phyloP scores from a whole-genome alignment of 2,329 filamentous ascomycete genomes.

The Exophiala oligosperma region DNA sequence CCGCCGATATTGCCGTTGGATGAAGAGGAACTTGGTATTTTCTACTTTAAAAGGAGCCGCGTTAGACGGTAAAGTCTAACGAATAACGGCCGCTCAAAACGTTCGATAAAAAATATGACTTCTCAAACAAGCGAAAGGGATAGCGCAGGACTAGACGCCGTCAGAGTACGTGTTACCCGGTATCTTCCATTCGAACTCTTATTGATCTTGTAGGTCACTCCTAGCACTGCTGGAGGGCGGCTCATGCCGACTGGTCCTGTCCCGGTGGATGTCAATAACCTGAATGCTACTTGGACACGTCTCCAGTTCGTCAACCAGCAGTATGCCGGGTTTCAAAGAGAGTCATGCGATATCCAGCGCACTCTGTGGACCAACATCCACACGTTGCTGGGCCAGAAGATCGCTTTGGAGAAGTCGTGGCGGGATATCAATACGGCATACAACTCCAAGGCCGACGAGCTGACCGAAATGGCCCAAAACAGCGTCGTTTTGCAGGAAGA shows the following conservation, averaged over 20 bases:
- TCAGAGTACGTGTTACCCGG: background rate
- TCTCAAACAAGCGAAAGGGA: slow-evolving; percentile 1
- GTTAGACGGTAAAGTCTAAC: slow-evolving; percentile 2
- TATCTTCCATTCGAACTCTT: background rate
- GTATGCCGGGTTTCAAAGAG: slow-evolving; percentile 3
- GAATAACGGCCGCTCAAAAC: slow-evolving; percentile 5
- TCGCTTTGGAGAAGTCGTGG: slow-evolving; percentile 5
- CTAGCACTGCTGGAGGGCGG: background rate
- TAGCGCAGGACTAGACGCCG: background rate
- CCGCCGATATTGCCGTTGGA: slow-evolving; percentile 3
- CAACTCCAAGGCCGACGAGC: slow-evolving; percentile 6
- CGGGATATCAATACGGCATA: slow-evolving; percentile 4
- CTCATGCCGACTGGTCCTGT: background rate
- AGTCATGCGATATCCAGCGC: slow-evolving; percentile 2
- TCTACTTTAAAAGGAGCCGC: slow-evolving; percentile 5
- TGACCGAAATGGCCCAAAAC: slow-evolving; percentile 5
- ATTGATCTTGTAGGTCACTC: background rate
- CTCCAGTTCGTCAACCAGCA: background rate
- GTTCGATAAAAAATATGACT: slow-evolving; percentile 1
- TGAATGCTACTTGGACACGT: background rate
- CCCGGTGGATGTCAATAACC: background rate
- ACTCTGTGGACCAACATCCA: slow-evolving; percentile 3
- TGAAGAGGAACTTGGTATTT: slow-evolving; percentile 1
- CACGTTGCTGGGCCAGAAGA: slow-evolving; percentile 6
- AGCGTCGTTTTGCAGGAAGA: slow-evolving; percentile 3